Conservation (phyloP, 2,329 filamentous ascomycete genomes). For the Claviceps sp. region DNA sequence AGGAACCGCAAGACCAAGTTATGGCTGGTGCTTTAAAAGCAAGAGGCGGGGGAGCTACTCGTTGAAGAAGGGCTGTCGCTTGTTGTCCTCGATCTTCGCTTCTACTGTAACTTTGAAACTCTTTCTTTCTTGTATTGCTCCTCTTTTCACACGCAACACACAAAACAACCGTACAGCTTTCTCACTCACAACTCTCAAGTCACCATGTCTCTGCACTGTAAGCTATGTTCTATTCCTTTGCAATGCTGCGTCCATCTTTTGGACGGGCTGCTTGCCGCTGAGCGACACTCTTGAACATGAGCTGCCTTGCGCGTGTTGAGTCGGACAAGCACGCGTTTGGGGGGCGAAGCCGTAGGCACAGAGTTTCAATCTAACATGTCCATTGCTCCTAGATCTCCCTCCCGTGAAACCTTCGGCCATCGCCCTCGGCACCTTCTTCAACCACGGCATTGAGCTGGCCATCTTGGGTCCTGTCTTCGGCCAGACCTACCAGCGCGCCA, state of each 20-base stretch:
- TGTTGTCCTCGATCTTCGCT: background rate
- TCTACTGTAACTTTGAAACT: background rate
- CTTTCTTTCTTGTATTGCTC: background rate
- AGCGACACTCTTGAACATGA: background rate
- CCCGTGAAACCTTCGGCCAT: constrained; percentile 96
- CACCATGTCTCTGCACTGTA: constrained; percentile 49
- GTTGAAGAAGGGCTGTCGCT: background rate
- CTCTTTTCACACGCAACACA: too few relatives aligned
- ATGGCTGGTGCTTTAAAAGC: constrained; percentile 3
- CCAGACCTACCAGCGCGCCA: constrained; percentile 85
- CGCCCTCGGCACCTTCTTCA: constrained; percentile 90
- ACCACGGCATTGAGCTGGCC: constrained; percentile 79
- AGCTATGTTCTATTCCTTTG: constrained; percentile 10
- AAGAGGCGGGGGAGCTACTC: constrained; percentile 1
- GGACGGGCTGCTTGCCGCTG: background rate
- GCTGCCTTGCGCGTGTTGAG: background rate
- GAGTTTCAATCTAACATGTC: background rate
- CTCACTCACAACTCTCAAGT: background rate
- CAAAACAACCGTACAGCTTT: background rate
- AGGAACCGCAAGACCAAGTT: background rate
- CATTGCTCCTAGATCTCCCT: constrained; percentile 35
- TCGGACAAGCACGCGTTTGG: background rate
- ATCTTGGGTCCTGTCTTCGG: constrained; percentile 84
- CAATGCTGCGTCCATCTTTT: background rate
- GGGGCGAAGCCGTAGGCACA: background rate